Conservation (phyloP, 2,329 filamentous ascomycete genomes). For the Elsinoe necatrix region DNA sequence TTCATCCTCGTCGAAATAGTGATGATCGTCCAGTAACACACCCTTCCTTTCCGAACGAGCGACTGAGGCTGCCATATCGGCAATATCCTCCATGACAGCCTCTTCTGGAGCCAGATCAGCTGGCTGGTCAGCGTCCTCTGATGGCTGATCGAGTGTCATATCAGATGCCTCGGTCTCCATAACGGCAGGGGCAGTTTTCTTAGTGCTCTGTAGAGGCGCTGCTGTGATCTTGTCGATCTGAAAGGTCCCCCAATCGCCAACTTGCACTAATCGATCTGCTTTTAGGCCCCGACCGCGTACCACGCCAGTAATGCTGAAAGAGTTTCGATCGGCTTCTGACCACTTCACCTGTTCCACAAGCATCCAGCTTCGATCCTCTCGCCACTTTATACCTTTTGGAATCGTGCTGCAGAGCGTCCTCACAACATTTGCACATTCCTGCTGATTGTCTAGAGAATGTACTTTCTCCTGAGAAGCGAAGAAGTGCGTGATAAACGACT, state of each 20-base stretch:
- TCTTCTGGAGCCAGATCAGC: constrained; percentile 81
- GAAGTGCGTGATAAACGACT: constrained; percentile 89
- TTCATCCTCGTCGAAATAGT: constrained; percentile 87
- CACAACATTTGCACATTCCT: constrained; percentile 86
- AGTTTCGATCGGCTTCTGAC: constrained; percentile 42
- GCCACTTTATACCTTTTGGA: constrained; percentile 90
- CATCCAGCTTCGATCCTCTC: constrained; percentile 94
- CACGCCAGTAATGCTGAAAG: constrained; percentile 60
- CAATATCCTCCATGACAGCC: constrained; percentile 55
- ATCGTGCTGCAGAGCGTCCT: constrained; percentile 84
- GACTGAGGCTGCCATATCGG: constrained; percentile 40
- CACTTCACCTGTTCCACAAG: constrained; percentile 74
- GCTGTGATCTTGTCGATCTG: constrained; percentile 83
- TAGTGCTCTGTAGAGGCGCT: constrained; percentile 54
- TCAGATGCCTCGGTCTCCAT: constrained; percentile 53
- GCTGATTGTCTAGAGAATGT: constrained; percentile 75
- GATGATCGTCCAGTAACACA: constrained; percentile 89
- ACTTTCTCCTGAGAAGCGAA: constrained; percentile 88
- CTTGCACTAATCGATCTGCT: constrained; percentile 78
- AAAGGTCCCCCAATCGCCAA: constrained; percentile 90
- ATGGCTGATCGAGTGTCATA: constrained; percentile 60
- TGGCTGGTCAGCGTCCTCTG: constrained; percentile 73
- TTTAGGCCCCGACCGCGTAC: constrained; percentile 81
- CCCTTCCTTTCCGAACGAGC: constrained; percentile 57
- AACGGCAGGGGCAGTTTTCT: constrained; percentile 55